Conservation (phyloP, 192 early-diverging fungal species). For the Gonapodya sp. region DNA sequence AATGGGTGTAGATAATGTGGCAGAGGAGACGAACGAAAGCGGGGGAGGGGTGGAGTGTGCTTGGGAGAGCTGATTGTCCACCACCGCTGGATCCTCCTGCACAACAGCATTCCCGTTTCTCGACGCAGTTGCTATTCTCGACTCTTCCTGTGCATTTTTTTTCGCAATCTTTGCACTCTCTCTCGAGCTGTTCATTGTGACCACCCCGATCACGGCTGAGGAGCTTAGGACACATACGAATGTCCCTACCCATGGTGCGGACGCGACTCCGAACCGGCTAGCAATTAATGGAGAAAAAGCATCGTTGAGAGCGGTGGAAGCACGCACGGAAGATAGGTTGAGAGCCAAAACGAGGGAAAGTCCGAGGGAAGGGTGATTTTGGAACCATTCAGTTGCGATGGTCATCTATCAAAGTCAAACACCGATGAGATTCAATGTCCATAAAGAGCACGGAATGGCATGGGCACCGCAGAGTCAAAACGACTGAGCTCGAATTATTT, state of each 20-base stretch:
- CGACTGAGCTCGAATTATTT: background rate
- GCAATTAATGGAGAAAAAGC: conserved; percentile 39
- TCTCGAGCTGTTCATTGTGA: background rate
- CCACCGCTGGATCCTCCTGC: background rate
- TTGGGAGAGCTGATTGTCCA: background rate
- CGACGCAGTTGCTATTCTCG: background rate
- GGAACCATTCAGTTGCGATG: background rate
- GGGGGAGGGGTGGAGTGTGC: background rate
- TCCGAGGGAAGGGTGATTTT: background rate
- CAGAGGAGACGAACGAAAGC: no score
- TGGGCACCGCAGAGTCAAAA: background rate
- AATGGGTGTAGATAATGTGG: background rate
- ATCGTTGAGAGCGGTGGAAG: conserved; percentile 47
- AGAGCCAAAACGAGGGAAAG: conserved; percentile 38
- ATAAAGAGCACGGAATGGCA: background rate
- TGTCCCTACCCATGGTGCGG: conserved; percentile 38
- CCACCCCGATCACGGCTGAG: conserved; percentile 15
- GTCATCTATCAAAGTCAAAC: no score
- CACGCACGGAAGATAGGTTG: conserved; percentile 24
- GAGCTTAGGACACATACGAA: conserved; percentile 35
- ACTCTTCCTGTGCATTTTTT: background rate
- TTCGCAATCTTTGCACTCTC: background rate
- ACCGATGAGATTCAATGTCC: no score
- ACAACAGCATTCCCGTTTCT: background rate
- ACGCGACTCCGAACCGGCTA: conserved; percentile 21